Evolutionary conservation across 371 early-diverging fungal genomes (phyloP), one percentile per base, ranked within the genome.

Genomic region (Rhizomucor pusillus): DNA sequence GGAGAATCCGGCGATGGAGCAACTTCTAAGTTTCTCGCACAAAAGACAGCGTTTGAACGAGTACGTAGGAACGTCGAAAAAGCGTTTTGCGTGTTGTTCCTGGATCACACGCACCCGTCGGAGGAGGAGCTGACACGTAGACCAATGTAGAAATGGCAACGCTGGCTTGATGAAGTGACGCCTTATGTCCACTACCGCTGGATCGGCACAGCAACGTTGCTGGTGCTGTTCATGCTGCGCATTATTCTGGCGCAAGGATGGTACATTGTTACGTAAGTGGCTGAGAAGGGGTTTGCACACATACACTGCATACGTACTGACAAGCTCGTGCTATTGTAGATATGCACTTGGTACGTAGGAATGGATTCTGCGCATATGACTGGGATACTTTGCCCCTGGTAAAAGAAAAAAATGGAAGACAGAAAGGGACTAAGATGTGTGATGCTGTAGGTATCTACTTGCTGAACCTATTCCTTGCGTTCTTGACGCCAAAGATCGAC

Each of bases 401-500:
- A 20, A 14, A 37, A 20, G 23, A 36, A 29, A 11, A 20, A 2
- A 3, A 51, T 43, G 20, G 37, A 40, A 7, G 13, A 41, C 24
- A 43, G n/a, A 43, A 43, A 9, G 29, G 29, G 29, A 20, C 20
- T 45, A 45, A 45, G 23, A 19, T 20, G 20, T 33, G 5, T 48
- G 29, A 5, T 18, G 44, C 52, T 49, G 10, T 93, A 56, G 95
- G 92, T 20, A 98, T 98, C 56, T 98, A 96, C 70, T 78, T 97
- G 48, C 82, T 98, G 54, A 96, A 97, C 62, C 69, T 94, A 43
- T 95, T 97, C 71, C 75, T 97, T 53, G 93, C 92, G 9, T 98
- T 98, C 67, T 69, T 98, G 61, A 89, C 91, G 62, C 98, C 98
- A 35, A 97, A 96, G 67, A 90, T 97, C 63, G 97, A 95, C 62